phyloP scores from a whole-genome alignment of 768 basidiomycete genomes.

The Nidularia pulvinata region DNA sequence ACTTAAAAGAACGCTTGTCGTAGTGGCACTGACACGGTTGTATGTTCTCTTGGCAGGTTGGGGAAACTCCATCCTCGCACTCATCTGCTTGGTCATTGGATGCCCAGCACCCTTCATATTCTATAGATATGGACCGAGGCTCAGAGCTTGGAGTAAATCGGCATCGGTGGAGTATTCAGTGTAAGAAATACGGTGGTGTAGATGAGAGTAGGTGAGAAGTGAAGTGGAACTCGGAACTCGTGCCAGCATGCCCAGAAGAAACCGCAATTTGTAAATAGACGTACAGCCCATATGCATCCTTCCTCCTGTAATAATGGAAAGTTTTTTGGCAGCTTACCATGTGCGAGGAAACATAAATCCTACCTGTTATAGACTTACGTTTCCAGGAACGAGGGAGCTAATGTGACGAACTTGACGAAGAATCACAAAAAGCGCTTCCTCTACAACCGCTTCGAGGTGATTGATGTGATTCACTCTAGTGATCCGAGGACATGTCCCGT shows the following conservation, averaged over 20 bases:
- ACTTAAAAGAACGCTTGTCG: not conserved
- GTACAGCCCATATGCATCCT: not conserved
- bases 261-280: not conserved
- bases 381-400: not conserved
- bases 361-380: not conserved
- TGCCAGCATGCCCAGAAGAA: too few relatives aligned
- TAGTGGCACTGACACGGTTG: not conserved
- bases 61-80: slow-evolving; percentile 56
- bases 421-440: too few relatives aligned
- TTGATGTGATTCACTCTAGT: too few relatives aligned
- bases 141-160: slow-evolving; percentile 33
- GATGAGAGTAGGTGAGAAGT: too few relatives aligned
- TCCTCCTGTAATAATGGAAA: not conserved
- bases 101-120: slow-evolving; percentile 47
- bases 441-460: too few relatives aligned
- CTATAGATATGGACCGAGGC: slow-evolving; percentile 32
- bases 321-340: not conserved
- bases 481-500: too few relatives aligned
- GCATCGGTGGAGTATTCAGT: slow-evolving; percentile 22
- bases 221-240: too few relatives aligned
- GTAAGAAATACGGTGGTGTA: not conserved
- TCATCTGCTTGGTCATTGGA: slow-evolving; percentile 47
- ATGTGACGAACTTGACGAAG: too few relatives aligned
- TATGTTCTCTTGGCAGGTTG: slow-evolving; percentile 33
- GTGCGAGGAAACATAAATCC: not conserved